These are phyloP conservation scores for Aspergillus vadensis DNA, from an alignment of 2,329 filamentous ascomycete species.

Conservation along the genomic window DNA sequence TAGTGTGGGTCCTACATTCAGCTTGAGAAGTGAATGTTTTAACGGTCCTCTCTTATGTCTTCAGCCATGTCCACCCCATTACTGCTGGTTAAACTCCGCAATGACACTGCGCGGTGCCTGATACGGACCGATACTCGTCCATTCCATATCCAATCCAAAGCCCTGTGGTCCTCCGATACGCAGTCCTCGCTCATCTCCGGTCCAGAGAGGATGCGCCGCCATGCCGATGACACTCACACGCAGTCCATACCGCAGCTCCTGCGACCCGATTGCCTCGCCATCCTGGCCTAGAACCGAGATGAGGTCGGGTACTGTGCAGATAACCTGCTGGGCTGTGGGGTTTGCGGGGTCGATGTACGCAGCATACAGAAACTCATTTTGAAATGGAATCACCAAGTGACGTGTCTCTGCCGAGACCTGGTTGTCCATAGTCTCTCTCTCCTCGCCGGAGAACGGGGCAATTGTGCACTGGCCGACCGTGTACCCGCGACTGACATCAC, in stretches of 20 bases:
- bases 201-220: constrained; percentile 55
- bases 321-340: neutral
- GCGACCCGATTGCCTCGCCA: constrained; percentile 54
- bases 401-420: constrained; percentile 9
- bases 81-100: constrained; percentile 1
- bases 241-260: constrained; percentile 55
- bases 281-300: constrained; percentile 46
- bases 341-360: neutral
- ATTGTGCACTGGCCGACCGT: constrained; percentile 39
- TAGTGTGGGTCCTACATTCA: too few relatives aligned
- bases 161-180: constrained; percentile 45
- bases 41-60: too few relatives aligned
- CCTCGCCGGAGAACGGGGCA: constrained; percentile 29
- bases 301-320: constrained; percentile 39
- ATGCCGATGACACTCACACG: constrained; percentile 55
- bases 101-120: constrained; percentile 22
- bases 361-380: neutral
- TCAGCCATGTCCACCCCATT: neutral
- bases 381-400: neutral
- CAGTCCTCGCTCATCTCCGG: constrained; percentile 36
- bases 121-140: constrained; percentile 26
- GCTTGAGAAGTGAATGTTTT: too few relatives aligned
- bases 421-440: constrained; percentile 17
- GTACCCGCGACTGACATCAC: constrained; percentile 41
- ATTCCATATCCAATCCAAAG: constrained; percentile 32